phyloP scores from a whole-genome alignment of 495 filamentous ascomycete species.

The Neurospora pannonica region DNA sequence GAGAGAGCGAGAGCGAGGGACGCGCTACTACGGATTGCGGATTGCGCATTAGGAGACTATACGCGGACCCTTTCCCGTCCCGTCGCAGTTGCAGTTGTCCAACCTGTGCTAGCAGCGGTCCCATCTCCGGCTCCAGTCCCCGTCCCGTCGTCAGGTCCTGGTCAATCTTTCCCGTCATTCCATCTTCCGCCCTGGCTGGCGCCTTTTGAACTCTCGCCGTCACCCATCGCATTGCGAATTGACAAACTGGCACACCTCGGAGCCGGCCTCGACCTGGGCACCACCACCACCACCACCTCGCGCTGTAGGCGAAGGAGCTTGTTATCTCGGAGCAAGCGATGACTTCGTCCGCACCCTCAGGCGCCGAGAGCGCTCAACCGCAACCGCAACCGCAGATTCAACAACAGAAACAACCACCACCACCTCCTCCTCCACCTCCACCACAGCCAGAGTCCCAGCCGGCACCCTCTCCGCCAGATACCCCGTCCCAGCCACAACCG shows the following conservation, averaged over 20 bases:
- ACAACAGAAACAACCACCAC: neutral
- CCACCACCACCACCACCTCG: neutral
- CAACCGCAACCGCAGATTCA: neutral
- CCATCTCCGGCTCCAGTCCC: neutral
- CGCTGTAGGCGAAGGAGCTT: constrained; percentile 27
- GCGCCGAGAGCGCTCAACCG: constrained; percentile 5
- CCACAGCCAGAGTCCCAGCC: neutral
- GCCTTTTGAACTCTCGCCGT: neutral
- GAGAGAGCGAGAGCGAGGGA: neutral
- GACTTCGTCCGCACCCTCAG: constrained; percentile 24
- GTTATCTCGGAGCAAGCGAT: constrained; percentile 21
- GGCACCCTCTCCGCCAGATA: neutral
- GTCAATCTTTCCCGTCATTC: neutral
- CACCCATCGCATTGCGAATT: neutral
- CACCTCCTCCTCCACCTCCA: neutral
- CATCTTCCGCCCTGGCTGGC: neutral
- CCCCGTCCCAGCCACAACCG: neutral
- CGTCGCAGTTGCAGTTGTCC: neutral
- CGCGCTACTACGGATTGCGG: neutral
- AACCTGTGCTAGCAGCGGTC: neutral
- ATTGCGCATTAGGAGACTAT: neutral
- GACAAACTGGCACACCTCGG: neutral
- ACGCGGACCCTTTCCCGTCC: neutral
- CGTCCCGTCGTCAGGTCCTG: neutral
- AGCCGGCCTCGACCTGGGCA: constrained; percentile 3